Conservation (phyloP, 345 rosid genomes). For the Trapa incisa region DNA sequence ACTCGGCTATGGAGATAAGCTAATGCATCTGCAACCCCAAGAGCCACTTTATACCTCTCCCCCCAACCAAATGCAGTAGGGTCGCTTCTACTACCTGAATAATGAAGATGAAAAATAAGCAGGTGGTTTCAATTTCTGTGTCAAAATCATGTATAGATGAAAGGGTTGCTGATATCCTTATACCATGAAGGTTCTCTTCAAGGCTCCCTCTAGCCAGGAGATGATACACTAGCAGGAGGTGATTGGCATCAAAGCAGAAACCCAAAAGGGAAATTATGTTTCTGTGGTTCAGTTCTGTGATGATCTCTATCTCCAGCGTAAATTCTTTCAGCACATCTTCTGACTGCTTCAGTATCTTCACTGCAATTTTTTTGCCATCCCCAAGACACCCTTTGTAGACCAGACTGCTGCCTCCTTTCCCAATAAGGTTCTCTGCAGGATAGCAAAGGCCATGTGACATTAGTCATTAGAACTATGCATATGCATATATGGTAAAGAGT, state of each 20-base stretch:
- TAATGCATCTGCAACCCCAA: conserved; percentile 87
- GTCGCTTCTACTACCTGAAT: conserved; percentile 53
- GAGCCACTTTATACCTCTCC: conserved; percentile 72
- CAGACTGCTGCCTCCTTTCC: conserved; percentile 86
- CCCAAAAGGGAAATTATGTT: conserved; percentile 74
- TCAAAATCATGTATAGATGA: not conserved
- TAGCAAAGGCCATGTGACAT: not conserved
- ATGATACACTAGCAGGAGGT: conserved; percentile 70
- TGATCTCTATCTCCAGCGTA: conserved; percentile 63
- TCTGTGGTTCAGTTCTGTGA: conserved; percentile 62
- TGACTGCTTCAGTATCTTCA: conserved; percentile 76
- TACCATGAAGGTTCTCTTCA: conserved; percentile 93
- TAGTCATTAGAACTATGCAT: not conserved
- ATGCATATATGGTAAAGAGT: not conserved
- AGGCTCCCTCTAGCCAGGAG: conserved; percentile 86
- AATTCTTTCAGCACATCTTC: conserved; percentile 62
- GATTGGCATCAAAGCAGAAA: conserved; percentile 62
- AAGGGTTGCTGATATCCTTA: not conserved
- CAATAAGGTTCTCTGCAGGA: conserved; percentile 63
- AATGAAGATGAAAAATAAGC: not conserved
- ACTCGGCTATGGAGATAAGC: conserved; percentile 59
- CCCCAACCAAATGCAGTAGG: conserved; percentile 53
- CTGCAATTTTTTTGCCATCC: conserved; percentile 79
- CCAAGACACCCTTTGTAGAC: conserved; percentile 75
- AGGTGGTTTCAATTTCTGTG: not conserved